phyloP scores from a whole-genome alignment of 768 basidiomycete genomes.

The Cantharellus anzutake region DNA sequence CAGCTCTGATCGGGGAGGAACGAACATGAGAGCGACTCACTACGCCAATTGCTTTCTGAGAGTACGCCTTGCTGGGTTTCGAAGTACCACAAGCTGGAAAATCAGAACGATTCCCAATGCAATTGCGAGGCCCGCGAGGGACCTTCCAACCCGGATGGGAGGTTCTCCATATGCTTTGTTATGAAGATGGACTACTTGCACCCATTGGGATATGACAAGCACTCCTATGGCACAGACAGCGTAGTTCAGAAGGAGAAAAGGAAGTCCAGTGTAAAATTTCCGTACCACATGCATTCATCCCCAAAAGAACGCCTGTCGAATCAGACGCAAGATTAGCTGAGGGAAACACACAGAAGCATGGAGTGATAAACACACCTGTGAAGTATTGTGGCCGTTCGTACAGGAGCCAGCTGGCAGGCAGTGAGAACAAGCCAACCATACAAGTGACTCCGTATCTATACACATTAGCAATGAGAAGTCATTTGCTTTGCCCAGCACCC shows the following conservation, averaged over 20 bases:
- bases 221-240: slow-evolving; percentile 10
- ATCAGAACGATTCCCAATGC: slow-evolving; percentile 14
- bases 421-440: slow-evolving; percentile 8
- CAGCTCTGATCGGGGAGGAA: background rate
- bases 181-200: slow-evolving; percentile 12
- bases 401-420: slow-evolving; percentile 11
- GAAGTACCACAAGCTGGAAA: slow-evolving; percentile 15
- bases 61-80: slow-evolving; percentile 14
- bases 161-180: slow-evolving; percentile 14
- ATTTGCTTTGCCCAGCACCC: background rate
- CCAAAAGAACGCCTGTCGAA: background rate
- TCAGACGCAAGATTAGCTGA: too few species aligned
- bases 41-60: slow-evolving; percentile 11
- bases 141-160: slow-evolving; percentile 11
- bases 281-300: background rate
- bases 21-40: background rate
- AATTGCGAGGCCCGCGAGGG: slow-evolving; percentile 13
- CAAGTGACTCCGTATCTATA: slow-evolving; percentile 7
- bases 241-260: background rate
- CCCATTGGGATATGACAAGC: slow-evolving; percentile 11
- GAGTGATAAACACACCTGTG: background rate
- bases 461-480: slow-evolving; percentile 4
- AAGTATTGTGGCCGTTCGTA: background rate
- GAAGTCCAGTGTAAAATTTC: background rate
- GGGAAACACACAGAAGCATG: too few species aligned